phyloP scores from a whole-genome alignment of 2,329 filamentous ascomycete genomes.

The Cordyceps militaris region DNA sequence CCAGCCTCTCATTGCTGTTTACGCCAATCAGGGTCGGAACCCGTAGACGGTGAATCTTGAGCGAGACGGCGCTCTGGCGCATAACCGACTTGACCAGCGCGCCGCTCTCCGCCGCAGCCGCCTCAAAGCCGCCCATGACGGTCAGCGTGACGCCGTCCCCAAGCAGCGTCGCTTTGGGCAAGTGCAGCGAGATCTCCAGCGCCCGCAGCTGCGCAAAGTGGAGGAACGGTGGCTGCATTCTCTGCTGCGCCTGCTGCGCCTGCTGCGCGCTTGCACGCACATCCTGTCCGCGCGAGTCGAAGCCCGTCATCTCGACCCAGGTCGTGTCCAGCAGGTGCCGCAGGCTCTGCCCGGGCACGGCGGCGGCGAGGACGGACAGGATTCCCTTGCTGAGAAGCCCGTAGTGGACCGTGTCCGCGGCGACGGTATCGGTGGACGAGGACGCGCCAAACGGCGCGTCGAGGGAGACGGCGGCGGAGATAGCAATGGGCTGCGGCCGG shows the following conservation, averaged over 20 bases:
- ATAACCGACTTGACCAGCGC: constrained; percentile 19
- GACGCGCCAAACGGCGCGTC: constrained; percentile 48
- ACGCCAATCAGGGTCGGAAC: constrained; percentile 66
- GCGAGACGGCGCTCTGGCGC: constrained; percentile 19
- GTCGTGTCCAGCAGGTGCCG: constrained; percentile 24
- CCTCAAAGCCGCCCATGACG: constrained; percentile 34
- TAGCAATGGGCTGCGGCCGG: constrained; percentile 53
- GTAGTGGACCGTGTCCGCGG: constrained; percentile 69
- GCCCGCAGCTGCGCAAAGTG: constrained; percentile 31
- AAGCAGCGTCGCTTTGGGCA: constrained; percentile 63
- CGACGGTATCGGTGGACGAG: constrained; percentile 52
- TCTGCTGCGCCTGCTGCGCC: neutral
- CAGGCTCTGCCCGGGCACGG: constrained; percentile 18
- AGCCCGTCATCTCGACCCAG: constrained; percentile 27
- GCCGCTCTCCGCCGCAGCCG: constrained; percentile 18
- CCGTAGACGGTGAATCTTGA: constrained; percentile 50
- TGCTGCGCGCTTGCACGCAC: constrained; percentile 3
- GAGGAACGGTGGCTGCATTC: constrained; percentile 22
- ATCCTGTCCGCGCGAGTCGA: constrained; percentile 16
- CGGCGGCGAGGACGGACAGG: constrained; percentile 36
- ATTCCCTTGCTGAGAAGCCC: constrained; percentile 62
- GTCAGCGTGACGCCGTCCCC: constrained; percentile 53
- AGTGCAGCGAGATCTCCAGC: constrained; percentile 44
- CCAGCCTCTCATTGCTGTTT: constrained; percentile 60
- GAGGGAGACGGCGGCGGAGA: constrained; percentile 56